A percentile compares a stretch with the other conserved stretches of the same genome.
phyloP scores from a whole-genome alignment of 805 yeast species.

The Peterozyma xylosa region DNA sequence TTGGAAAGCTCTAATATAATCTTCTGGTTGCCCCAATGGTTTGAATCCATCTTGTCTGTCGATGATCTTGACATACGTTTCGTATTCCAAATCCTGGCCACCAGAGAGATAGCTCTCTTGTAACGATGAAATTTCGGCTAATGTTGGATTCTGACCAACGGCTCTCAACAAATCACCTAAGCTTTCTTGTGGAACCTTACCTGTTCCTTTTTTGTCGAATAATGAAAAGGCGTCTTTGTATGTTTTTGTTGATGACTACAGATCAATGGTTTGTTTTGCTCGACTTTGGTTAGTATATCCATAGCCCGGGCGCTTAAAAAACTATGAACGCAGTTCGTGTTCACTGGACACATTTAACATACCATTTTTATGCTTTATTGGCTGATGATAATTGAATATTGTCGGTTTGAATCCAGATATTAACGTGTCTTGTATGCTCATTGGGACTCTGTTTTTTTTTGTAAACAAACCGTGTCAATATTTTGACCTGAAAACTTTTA shows the following conservation, averaged over 20 bases:
- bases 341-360: too few relatives aligned
- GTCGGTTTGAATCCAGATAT: too few relatives aligned
- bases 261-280: too few relatives aligned
- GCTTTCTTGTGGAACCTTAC: constrained; percentile 74
- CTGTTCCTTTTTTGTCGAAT: constrained; percentile 94
- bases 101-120: constrained; percentile 26
- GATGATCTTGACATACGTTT: constrained; percentile 66
- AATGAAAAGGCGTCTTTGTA: constrained; percentile 93
- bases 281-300: too few relatives aligned
- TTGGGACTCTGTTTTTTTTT: background rate
- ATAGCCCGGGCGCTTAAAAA: too few relatives aligned
- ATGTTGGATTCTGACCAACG: constrained; percentile 96
- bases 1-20: constrained; percentile 92
- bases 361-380: too few relatives aligned
- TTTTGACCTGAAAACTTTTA: background rate
- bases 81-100: constrained; percentile 46
- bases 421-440: too few relatives aligned
- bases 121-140: constrained; percentile 69
- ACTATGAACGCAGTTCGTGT: too few relatives aligned
- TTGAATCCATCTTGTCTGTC: constrained; percentile 86
- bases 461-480: constrained; percentile 1
- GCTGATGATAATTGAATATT: too few relatives aligned
- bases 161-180: constrained; percentile 94
- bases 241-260: constrained; percentile 22
- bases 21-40: constrained; percentile 83